phyloP scores from a whole-genome alignment of 345 rosid genomes.

The Syzygium aqueum region DNA sequence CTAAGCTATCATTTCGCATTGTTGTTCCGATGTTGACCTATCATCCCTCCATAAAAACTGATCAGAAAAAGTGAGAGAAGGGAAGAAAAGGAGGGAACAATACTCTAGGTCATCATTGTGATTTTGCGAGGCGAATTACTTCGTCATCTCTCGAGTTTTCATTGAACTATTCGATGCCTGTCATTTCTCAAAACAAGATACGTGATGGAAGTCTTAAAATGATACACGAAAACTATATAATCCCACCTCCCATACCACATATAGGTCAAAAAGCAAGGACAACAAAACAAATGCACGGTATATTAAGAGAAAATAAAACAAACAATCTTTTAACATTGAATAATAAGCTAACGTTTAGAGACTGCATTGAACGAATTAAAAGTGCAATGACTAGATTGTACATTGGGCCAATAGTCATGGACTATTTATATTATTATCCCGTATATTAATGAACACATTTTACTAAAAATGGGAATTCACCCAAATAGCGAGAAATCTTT shows the following conservation, averaged over 20 bases:
- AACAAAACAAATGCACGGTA: background rate
- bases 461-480: background rate
- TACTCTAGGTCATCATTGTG: background rate
- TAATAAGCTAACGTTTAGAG: too few relatives aligned
- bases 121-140: too few relatives aligned
- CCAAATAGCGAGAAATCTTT: background rate
- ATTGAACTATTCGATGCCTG: too few relatives aligned
- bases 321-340: too few relatives aligned
- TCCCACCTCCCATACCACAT: background rate
- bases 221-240: background rate
- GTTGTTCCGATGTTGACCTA: conserved; percentile 7
- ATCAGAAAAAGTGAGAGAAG: background rate
- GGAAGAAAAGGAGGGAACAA: background rate
- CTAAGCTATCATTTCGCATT: background rate
- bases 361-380: too few relatives aligned
- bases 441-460: background rate
- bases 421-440: too few relatives aligned
- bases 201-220: too few relatives aligned
- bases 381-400: too few relatives aligned
- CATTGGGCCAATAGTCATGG: too few relatives aligned
- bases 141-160: too few relatives aligned
- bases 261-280: background rate
- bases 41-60: conserved; percentile 2
- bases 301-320: background rate
- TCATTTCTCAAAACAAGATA: too few relatives aligned